phyloP scores from a whole-genome alignment of 169 alveolate genomes.

The Babesia bigemina region DNA sequence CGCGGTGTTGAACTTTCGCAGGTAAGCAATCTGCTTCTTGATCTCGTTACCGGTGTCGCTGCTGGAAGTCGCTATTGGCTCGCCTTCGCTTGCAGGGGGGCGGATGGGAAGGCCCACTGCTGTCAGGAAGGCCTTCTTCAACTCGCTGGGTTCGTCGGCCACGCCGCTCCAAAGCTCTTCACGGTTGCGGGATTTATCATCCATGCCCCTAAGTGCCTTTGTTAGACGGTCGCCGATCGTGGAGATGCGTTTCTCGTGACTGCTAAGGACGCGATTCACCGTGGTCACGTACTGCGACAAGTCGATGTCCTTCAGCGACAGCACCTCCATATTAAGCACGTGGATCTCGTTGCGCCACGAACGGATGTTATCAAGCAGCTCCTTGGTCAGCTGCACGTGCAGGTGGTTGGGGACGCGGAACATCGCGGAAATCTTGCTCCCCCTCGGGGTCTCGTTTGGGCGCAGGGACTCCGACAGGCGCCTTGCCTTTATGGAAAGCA shows the following conservation, averaged over 20 bases:
- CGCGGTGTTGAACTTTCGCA: constrained; percentile 60
- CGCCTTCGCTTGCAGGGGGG: neutral
- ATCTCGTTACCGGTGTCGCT: constrained; percentile 18
- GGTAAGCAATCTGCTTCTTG: constrained; percentile 49
- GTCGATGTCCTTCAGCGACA: constrained; percentile 54
- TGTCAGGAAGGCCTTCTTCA: constrained; percentile 46
- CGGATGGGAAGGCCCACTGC: constrained; percentile 51
- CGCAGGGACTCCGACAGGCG: constrained; percentile 46
- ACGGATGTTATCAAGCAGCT: constrained; percentile 39
- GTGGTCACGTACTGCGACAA: constrained; percentile 34
- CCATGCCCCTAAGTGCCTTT: constrained; percentile 31
- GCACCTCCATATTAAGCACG: constrained; percentile 37
- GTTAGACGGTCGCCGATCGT: constrained; percentile 28
- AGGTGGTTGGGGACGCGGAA: constrained; percentile 66
- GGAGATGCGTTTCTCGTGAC: constrained; percentile 36
- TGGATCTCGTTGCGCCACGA: constrained; percentile 32
- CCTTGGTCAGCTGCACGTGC: constrained; percentile 58
- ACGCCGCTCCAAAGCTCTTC: constrained; percentile 28
- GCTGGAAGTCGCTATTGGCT: neutral
- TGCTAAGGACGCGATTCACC: constrained; percentile 32
- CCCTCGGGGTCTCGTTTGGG: neutral
- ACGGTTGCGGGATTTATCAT: neutral
- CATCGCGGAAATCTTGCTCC: constrained; percentile 26
- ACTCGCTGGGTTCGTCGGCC: constrained; percentile 38
- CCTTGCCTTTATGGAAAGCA: constrained; percentile 51